Percentiles rank a stretch among this genome's conserved stretches.
phyloP scores from a whole-genome alignment of 2,329 filamentous ascomycete genomes.

The Stemphylium lycopersici region DNA sequence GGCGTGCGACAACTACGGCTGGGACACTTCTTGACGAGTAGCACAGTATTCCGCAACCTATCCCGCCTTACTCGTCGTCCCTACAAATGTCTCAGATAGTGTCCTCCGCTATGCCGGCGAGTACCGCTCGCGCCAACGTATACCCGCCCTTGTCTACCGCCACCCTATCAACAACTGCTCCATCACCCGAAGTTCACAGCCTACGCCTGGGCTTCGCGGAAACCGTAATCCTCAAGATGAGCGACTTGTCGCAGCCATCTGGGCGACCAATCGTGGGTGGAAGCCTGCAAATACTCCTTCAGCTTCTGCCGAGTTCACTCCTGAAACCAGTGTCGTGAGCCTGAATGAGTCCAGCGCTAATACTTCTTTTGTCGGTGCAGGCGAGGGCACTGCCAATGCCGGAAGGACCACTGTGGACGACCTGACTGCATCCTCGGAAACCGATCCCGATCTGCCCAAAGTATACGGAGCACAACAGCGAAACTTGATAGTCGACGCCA shows the following conservation, averaged over 20 bases:
- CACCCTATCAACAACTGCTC: conserved; percentile 97
- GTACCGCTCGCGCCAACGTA: conserved; percentile 86
- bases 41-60: conserved; percentile 85
- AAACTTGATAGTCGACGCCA: conserved; percentile 94
- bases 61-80: conserved; percentile 82
- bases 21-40: conserved; percentile 18
- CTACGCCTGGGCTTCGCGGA: conserved; percentile 80
- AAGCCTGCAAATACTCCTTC: conserved; percentile 36
- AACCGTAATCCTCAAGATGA: conserved; percentile 96
- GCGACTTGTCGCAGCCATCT: conserved; percentile 89
- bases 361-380: conserved; percentile 43
- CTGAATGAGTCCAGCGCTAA: conserved; percentile 40
- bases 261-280: conserved; percentile 66
- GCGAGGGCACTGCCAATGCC: conserved; percentile 29
- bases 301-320: conserved; percentile 32
- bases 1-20: background rate
- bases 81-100: conserved; percentile 91
- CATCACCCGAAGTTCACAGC: conserved; percentile 93
- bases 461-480: conserved; percentile 92
- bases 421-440: conserved; percentile 45
- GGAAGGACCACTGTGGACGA: conserved; percentile 33
- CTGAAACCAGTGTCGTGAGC: conserved; percentile 44
- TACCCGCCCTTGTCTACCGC: conserved; percentile 91
- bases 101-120: conserved; percentile 90
- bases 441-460: conserved; percentile 39